phyloP scores from a whole-genome alignment of 805 yeast genomes.

The Babjeviella inositovora region DNA sequence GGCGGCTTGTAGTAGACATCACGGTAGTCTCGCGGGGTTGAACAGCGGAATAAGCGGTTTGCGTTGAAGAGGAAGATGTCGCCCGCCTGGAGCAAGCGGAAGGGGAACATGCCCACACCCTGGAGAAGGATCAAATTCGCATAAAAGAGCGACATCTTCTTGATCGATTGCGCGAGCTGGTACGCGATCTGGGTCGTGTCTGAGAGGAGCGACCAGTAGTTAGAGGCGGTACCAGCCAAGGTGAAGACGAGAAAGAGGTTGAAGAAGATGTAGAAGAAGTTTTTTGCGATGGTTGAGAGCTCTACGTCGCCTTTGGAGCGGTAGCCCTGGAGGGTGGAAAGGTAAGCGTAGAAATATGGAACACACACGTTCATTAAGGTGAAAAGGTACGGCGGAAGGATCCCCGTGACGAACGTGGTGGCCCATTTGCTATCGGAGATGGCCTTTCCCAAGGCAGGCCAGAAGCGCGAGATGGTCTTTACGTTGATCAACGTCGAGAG shows the following conservation, averaged over 20 bases:
- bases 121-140: slow-evolving; percentile 52
- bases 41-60: slow-evolving; percentile 16
- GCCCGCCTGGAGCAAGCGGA: slow-evolving; percentile 35
- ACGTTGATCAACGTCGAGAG: slow-evolving; percentile 40
- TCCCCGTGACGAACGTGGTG: slow-evolving; percentile 42
- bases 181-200: slow-evolving; percentile 46
- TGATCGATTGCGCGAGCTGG: slow-evolving; percentile 33
- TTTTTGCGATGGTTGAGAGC: slow-evolving; percentile 36
- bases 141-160: slow-evolving; percentile 33
- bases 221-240: slow-evolving; percentile 44
- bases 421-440: slow-evolving; percentile 31
- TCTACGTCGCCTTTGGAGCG: slow-evolving; percentile 43
- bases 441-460: slow-evolving; percentile 43
- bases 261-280: slow-evolving; percentile 43
- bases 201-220: slow-evolving; percentile 36
- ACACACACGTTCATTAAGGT: slow-evolving; percentile 32
- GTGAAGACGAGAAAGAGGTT: slow-evolving; percentile 47
- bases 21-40: slow-evolving; percentile 35
- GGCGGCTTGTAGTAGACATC: slow-evolving; percentile 39
- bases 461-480: slow-evolving; percentile 34
- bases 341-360: slow-evolving; percentile 37
- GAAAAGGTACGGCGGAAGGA: slow-evolving; percentile 44
- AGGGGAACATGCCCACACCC: slow-evolving; percentile 52
- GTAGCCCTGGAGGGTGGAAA: slow-evolving; percentile 34
- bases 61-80: slow-evolving; percentile 30